Conservation (phyloP, 345 rosid genomes). For the Pistacia integerrima region DNA sequence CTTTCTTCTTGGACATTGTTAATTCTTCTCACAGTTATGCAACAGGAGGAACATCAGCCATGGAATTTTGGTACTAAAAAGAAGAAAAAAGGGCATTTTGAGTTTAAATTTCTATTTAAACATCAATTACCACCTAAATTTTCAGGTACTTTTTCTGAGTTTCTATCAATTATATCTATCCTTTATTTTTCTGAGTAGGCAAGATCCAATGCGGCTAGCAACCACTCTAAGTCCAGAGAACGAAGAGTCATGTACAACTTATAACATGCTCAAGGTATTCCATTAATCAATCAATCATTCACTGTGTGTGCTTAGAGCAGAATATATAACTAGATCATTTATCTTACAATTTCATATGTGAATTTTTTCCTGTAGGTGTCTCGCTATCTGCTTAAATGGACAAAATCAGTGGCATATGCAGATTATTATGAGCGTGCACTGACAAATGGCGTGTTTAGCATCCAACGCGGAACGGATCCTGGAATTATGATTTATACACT, state of each 20-base stretch:
- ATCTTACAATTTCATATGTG: background rate
- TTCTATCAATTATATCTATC: background rate
- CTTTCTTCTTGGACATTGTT: constrained; percentile 52
- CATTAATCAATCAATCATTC: background rate
- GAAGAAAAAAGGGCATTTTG: too few species aligned
- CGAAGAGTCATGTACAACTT: constrained; percentile 61
- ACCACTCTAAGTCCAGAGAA: constrained; percentile 35
- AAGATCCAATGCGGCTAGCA: constrained; percentile 51
- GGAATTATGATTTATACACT: constrained; percentile 63
- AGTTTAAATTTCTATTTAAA: too few species aligned
- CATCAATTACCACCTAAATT: too few species aligned
- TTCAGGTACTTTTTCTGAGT: background rate
- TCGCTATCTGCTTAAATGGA: constrained; percentile 56
- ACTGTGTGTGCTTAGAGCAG: too few species aligned
- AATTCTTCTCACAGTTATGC: constrained; percentile 55
- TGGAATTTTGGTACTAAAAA: constrained; percentile 45
- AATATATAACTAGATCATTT: too few species aligned
- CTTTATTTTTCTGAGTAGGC: constrained; percentile 25
- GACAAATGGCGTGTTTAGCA: constrained; percentile 53
- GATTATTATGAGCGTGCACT: constrained; percentile 62
- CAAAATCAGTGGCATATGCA: constrained; percentile 50
- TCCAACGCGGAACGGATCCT: constrained; percentile 56
- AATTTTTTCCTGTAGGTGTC: constrained; percentile 37
- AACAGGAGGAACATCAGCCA: constrained; percentile 50
- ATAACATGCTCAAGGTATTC: constrained; percentile 59